phyloP scores from a whole-genome alignment of 805 yeast species.

The Barnettozyma salicaria region DNA sequence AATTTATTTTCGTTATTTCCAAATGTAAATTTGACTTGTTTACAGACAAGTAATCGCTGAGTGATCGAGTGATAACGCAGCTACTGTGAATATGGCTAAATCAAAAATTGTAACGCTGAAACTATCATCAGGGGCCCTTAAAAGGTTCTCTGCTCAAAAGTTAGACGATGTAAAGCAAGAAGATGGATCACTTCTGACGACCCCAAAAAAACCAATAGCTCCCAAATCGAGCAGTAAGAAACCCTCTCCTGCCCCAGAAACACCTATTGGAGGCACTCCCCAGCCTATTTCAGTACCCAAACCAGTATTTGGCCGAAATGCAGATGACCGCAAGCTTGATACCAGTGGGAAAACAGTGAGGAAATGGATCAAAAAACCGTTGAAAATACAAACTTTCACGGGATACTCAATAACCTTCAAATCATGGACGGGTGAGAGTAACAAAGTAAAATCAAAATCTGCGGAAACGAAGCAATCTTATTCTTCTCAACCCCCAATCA shows the following conservation, averaged over 20 bases:
- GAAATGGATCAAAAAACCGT: conserved; percentile 37
- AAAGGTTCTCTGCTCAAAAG: conserved; percentile 7
- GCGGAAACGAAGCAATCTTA: background rate
- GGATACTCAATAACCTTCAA: conserved; percentile 34
- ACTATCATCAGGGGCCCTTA: conserved; percentile 12
- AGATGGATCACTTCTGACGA: background rate
- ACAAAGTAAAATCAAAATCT: background rate
- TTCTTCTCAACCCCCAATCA: conserved; percentile 4
- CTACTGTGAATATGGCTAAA: conserved; percentile 7
- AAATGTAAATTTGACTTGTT: too few species aligned
- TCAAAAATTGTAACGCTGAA: conserved; percentile 17
- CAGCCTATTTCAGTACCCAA: conserved; percentile 12
- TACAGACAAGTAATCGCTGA: background rate
- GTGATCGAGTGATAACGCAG: background rate
- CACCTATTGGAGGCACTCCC: conserved; percentile 10
- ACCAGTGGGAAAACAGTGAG: conserved; percentile 38
- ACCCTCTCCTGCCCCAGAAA: conserved; percentile 14
- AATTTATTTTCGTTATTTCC: too few species aligned
- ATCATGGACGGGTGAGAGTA: conserved; percentile 34
- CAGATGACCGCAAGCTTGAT: conserved; percentile 29
- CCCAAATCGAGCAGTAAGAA: conserved; percentile 1
- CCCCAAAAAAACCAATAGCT: conserved; percentile 4
- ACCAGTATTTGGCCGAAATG: conserved; percentile 12
- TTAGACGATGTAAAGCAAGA: conserved; percentile 2
- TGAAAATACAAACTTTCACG: conserved; percentile 39